Evolutionary conservation across 1,284 basidiomycete genomes (phyloP).

Genomic region (Cutaneotrichosporon daszewskae): DNA sequence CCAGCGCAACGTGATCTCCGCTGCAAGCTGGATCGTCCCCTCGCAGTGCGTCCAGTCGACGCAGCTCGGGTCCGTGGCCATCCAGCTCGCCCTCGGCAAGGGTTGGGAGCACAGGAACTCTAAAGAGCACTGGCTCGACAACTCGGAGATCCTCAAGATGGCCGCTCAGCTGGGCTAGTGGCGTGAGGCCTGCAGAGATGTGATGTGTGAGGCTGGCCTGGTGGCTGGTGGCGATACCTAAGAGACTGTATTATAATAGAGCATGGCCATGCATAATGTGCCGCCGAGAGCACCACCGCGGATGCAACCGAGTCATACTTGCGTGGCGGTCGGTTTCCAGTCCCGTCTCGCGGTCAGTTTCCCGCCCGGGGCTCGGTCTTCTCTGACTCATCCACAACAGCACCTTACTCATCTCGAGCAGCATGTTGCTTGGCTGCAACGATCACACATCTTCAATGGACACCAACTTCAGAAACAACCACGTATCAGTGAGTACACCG

Average conservation of each 20-base stretch:
- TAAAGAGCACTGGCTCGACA: background rate
- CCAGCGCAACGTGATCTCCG: background rate
- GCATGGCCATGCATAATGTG: too few relatives aligned
- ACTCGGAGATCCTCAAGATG: background rate
- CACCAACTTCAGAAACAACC: too few relatives aligned
- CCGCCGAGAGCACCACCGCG: background rate
- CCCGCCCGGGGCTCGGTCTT: too few relatives aligned
- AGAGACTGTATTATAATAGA: too few relatives aligned
- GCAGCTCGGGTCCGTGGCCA: slow-evolving; percentile 14
- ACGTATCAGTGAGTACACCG: too few relatives aligned
- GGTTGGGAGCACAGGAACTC: slow-evolving; percentile 23
- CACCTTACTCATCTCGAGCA: too few relatives aligned
- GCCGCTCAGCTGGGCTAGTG: background rate
- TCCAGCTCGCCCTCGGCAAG: slow-evolving; percentile 15
- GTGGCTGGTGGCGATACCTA: background rate
- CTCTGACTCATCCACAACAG: too few relatives aligned
- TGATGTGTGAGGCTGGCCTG: background rate
- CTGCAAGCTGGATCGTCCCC: slow-evolving; percentile 10
- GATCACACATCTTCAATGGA: too few relatives aligned
- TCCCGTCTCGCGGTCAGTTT: too few relatives aligned
- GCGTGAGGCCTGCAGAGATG: background rate
- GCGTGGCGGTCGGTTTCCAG: too few relatives aligned
- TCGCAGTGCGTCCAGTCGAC: slow-evolving; percentile 6
- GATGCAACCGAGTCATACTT: background rate
- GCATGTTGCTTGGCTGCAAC: too few relatives aligned